Evolutionary conservation across 176 grass and related monocot genomes (phyloP), one percentile per base, ranked within the genome.

Genomic region (Melocanna baccifera): DNA sequence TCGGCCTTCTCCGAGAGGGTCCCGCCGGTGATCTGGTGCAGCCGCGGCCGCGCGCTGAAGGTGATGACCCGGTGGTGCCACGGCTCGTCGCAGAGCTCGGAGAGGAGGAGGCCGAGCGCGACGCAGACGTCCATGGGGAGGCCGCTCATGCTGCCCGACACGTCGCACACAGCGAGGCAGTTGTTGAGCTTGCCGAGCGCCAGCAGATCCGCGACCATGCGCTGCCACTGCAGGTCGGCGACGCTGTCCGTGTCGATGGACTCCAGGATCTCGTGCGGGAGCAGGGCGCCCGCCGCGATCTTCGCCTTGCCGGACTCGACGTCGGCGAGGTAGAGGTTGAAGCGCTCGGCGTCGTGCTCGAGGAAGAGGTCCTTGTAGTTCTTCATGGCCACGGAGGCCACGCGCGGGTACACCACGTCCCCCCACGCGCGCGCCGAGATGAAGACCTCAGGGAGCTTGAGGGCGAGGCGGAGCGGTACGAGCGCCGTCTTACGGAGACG

Each of bases 371-470:
- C 74, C 68, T 86, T 91, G 64, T 93, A 97, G 82, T 91, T 91
- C 63, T 88, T 91, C 94, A 97, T 93, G 71, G 94, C 94, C 11
- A 97, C 79, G 9, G 89, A 97, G 22, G 94, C 87, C 30, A 97
- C 94, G n/a, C 89, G 89, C n/a, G 76, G 51, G 87, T 97, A 97
- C 12, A 92, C 79, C 56, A 97, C 83, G 8, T 76, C 25, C 3
- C 62, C 79, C 94, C 94, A 93, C 25, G 76, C 84, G 0, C 59
- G 42, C 22, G 84, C 89, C 29, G 87, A 82, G 53, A 97, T 91
- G 78, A 91, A 93, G 39, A 97, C 46, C 89, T 97, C 94, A 0
- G 93, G 93, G 34, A 96, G 59, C 55, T 81, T n/a, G 41, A 92
- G 89, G 1, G 86, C 90, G 0, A 65, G 81, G 70, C 87, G 87